Base-by-base conservation (phyloP, 2,329 filamentous ascomycete species). In the Penicillium sclerotiorum region DNA sequence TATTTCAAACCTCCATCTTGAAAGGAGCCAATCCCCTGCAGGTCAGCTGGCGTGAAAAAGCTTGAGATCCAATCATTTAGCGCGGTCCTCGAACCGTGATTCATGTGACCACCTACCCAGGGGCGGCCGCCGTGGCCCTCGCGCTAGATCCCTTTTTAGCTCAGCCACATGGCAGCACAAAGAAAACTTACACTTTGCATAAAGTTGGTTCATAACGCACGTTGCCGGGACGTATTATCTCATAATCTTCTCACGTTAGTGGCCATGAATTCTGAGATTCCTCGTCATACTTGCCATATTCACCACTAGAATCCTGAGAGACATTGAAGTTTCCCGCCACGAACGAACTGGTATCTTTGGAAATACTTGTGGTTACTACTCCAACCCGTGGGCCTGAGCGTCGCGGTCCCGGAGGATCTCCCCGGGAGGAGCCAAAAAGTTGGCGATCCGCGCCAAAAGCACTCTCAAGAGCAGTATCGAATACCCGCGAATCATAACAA, bases 241-340 rank as follows among this genome's bases (percentile, higher is more conserved):
- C n/a, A 22, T 56, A 51, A 17, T 52, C 59, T 62, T 28, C n/a
- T n/a, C n/a, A n/a, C n/a, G n/a, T n/a, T n/a, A n/a, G n/a, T n/a
- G n/a, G n/a, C n/a, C n/a, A n/a, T n/a, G n/a, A n/a, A n/a, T n/a
- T n/a, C n/a, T n/a, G n/a, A n/a, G n/a, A n/a, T n/a, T n/a, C n/a
- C n/a, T n/a, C n/a, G n/a, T n/a, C n/a, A n/a, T n/a, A n/a, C n/a
- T n/a, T n/a, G n/a, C n/a, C n/a, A n/a, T n/a, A n/a, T n/a, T n/a
- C n/a, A n/a, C n/a, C n/a, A n/a, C n/a, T n/a, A n/a, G n/a, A n/a
- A n/a, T n/a, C n/a, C n/a, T n/a, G n/a, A n/a, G n/a, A n/a, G n/a
- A n/a, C n/a, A 35, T 62, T 61, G 21, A 62, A 62, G 27, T 62
- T 62, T 1, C 56, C 55, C 25, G 61, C 53, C 1, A 62, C 45